phyloP scores from a whole-genome alignment of 805 yeast species.

The Cyberlindnera amylophila region DNA sequence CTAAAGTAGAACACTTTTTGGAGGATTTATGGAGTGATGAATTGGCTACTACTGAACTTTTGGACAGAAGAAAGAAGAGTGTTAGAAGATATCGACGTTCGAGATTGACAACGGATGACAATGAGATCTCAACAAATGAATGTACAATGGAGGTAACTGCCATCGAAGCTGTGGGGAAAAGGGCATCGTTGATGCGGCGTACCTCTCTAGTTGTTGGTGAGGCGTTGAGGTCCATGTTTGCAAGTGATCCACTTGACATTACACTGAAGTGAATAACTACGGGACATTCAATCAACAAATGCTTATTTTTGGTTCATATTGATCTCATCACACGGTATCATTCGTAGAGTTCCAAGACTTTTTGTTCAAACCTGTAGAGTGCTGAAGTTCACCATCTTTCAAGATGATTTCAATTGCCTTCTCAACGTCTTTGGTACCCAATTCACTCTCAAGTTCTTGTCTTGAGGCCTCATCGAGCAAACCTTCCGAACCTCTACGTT shows the following conservation, averaged over 20 bases:
- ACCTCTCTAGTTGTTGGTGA: conserved; percentile 23
- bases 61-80: conserved; percentile 3
- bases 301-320: no score
- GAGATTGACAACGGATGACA: neutral
- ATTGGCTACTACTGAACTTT: conserved; percentile 13
- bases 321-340: no score
- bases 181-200: conserved; percentile 20
- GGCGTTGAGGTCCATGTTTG: conserved; percentile 21
- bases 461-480: conserved; percentile 68
- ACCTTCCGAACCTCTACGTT: conserved; percentile 69
- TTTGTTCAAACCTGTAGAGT: conserved; percentile 27
- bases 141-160: neutral
- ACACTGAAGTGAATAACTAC: no score
- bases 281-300: no score
- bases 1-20: conserved; percentile 27
- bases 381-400: conserved; percentile 54
- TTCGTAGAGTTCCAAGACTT: conserved; percentile 39
- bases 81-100: neutral
- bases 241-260: no score
- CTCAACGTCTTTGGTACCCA: conserved; percentile 52
- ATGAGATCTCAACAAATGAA: neutral
- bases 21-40: conserved; percentile 33
- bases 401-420: conserved; percentile 58
- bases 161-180: neutral
- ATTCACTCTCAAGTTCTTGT: conserved; percentile 59